A percentile compares a stretch with the other conserved stretches of the same genome.
Evolutionary conservation across 495 filamentous ascomycete genomes (phyloP).

Genomic region (Penicillium coffeae): DNA sequence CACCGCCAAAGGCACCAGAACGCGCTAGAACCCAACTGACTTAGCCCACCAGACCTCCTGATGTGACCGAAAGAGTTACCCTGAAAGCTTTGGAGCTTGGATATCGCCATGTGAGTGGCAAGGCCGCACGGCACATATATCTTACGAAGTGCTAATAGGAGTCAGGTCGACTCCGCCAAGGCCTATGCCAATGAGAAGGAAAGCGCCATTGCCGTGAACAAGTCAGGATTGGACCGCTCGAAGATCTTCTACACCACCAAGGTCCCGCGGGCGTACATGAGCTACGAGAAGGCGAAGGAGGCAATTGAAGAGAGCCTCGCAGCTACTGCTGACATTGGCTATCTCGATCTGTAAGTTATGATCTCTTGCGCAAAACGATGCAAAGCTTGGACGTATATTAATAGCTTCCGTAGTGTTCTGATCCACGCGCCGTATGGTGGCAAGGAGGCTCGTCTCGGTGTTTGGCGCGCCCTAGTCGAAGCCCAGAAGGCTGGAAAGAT

Average conservation of each 20-base stretch:
- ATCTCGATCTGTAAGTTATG: constrained; percentile 55
- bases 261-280: constrained; percentile 40
- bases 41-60: constrained; percentile 39
- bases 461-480: constrained; percentile 54
- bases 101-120: constrained; percentile 61
- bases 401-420: constrained; percentile 33
- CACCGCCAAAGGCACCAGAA: background rate
- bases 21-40: constrained; percentile 6
- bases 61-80: constrained; percentile 52
- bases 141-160: background rate
- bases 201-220: constrained; percentile 43
- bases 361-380: too few species aligned
- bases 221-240: constrained; percentile 42
- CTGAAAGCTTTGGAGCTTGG: constrained; percentile 62
- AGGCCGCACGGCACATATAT: background rate
- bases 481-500: constrained; percentile 51
- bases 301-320: constrained; percentile 47
- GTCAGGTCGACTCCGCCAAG: constrained; percentile 52
- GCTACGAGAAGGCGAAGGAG: constrained; percentile 49
- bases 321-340: constrained; percentile 39
- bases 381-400: background rate
- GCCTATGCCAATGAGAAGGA: constrained; percentile 53
- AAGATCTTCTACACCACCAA: constrained; percentile 58
- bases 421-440: constrained; percentile 56
- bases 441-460: constrained; percentile 44